Evolutionary conservation across 495 filamentous ascomycete genomes (phyloP).

Genomic region (Gamarada debralockiae): DNA sequence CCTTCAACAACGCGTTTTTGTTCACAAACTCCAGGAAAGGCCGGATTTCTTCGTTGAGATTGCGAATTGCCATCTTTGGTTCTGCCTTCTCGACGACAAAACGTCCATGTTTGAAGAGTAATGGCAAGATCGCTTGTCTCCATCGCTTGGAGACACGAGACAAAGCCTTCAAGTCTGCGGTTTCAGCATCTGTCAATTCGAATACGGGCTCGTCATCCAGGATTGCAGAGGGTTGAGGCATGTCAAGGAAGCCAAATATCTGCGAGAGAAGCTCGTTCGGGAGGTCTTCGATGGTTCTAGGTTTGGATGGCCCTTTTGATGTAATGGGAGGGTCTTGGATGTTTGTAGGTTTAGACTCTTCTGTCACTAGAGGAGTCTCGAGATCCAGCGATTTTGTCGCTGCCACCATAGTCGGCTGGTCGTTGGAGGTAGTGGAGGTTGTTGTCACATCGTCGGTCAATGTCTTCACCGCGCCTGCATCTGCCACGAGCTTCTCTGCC

Average conservation of each 20-base stretch:
- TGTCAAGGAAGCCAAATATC: constrained; percentile 35
- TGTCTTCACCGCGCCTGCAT: too few species aligned
- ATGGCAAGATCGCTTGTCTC: constrained; percentile 32
- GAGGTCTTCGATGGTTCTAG: constrained; percentile 26
- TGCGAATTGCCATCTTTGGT: constrained; percentile 5
- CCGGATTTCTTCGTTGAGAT: constrained; percentile 16
- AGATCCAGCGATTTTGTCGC: too few species aligned
- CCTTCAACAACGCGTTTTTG: constrained; percentile 3
- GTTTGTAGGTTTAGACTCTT: too few species aligned
- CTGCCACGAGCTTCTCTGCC: too few species aligned
- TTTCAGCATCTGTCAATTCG: constrained; percentile 11
- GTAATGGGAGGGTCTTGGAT: neutral
- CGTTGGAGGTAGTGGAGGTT: too few species aligned
- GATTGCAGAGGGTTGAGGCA: constrained; percentile 31
- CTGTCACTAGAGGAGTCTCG: too few species aligned
- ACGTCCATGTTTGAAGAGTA: constrained; percentile 37
- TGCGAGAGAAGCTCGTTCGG: constrained; percentile 38
- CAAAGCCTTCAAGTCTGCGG: constrained; percentile 32
- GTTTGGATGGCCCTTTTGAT: neutral
- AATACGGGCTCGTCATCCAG: constrained; percentile 36
- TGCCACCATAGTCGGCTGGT: too few species aligned
- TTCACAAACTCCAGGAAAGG: constrained; percentile 21
- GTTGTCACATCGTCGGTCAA: too few species aligned
- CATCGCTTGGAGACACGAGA: constrained; percentile 39
- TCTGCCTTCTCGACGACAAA: constrained; percentile 11